Evolutionary conservation across 306 rosid species (phyloP).

Genomic region (Sphenostylis stenocarpa): DNA sequence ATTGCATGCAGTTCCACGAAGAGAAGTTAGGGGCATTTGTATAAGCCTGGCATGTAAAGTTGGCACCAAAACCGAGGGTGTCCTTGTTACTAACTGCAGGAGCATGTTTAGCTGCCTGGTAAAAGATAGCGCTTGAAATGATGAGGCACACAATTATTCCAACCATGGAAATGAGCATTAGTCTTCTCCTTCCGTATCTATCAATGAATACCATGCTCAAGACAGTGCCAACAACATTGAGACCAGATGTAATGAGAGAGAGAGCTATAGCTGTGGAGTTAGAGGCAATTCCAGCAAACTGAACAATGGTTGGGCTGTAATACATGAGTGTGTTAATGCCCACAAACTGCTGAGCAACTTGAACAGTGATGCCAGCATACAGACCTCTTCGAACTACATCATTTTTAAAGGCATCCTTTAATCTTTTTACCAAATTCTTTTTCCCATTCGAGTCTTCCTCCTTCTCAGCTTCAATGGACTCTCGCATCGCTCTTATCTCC

Average conservation of each 20-base stretch:
- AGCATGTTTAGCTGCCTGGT: slow-evolving; percentile 52
- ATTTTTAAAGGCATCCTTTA: slow-evolving; percentile 44
- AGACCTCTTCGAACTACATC: slow-evolving; percentile 62
- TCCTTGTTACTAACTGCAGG: slow-evolving; percentile 49
- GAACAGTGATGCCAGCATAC: slow-evolving; percentile 62
- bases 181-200: slow-evolving; percentile 64
- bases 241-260: slow-evolving; percentile 72
- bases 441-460: slow-evolving; percentile 41
- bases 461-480: slow-evolving; percentile 55
- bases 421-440: slow-evolving; percentile 29
- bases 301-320: slow-evolving; percentile 84
- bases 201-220: slow-evolving; percentile 67
- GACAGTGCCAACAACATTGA: slow-evolving; percentile 66
- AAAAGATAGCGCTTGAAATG: slow-evolving; percentile 49
- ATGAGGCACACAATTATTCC: slow-evolving; percentile 62
- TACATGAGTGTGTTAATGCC: slow-evolving; percentile 91
- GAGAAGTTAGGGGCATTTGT: slow-evolving; percentile 32
- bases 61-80: slow-evolving; percentile 50
- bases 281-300: slow-evolving; percentile 79
- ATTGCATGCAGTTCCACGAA: slow-evolving; percentile 82
- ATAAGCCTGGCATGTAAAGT: slow-evolving; percentile 61
- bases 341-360: slow-evolving; percentile 80
- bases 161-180: slow-evolving; percentile 62
- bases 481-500: slow-evolving; percentile 55
- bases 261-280: slow-evolving; percentile 75